phyloP scores from a whole-genome alignment of 176 grass and related monocot genomes.

The Triticum urartu region DNA sequence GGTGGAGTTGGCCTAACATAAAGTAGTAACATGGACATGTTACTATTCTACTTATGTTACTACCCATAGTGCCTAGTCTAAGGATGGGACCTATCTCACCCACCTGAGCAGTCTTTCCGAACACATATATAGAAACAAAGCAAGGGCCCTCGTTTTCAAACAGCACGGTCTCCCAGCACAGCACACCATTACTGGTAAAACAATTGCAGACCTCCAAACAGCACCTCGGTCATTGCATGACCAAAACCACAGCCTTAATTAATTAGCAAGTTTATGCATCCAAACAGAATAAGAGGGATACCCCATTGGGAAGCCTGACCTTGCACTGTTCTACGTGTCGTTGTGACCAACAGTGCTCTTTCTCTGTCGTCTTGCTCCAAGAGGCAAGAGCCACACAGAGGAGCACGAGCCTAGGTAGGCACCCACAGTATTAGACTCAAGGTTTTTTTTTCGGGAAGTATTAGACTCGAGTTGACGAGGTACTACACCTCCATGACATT shows the following conservation, averaged over 20 bases:
- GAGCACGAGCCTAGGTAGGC: not conserved
- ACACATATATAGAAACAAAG: not conserved
- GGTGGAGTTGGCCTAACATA: too few relatives aligned
- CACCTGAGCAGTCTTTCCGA: not conserved
- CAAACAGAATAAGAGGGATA: constrained; percentile 6
- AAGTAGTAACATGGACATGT: too few relatives aligned
- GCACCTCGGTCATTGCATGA: not conserved
- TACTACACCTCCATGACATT: not conserved
- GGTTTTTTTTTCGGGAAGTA: too few relatives aligned
- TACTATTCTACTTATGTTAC: too few relatives aligned
- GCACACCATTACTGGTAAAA: not conserved
- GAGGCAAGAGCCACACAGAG: not conserved
- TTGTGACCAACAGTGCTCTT: not conserved
- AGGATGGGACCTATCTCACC: not conserved
- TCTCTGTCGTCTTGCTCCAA: not conserved
- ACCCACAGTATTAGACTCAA: not conserved
- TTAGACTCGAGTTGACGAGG: not conserved
- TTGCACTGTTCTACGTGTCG: not conserved
- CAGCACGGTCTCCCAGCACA: not conserved
- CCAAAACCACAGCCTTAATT: not conserved
- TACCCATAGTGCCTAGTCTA: too few relatives aligned
- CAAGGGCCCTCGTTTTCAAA: constrained; percentile 18
- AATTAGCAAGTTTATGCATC: not conserved
- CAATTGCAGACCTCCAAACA: not conserved
- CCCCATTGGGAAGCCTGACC: not conserved